Evolutionary conservation across 2,329 filamentous ascomycete species (phyloP).

Genomic region (Talaromyces sp.): DNA sequence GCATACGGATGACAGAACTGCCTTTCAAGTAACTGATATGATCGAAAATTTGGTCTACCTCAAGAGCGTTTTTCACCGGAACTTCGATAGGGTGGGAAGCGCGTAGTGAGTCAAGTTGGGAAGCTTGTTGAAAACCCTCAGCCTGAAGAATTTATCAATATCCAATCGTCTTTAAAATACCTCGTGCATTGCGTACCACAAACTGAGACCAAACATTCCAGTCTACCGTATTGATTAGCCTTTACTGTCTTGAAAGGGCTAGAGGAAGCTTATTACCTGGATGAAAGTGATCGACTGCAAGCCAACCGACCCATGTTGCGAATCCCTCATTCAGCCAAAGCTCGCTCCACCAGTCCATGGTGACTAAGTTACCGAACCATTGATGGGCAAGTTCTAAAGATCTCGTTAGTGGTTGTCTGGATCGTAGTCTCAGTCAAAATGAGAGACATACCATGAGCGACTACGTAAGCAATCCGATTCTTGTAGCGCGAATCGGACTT

Average conservation of each 20-base stretch:
- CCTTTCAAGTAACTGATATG: constrained; percentile 95
- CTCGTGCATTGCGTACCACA: constrained; percentile 61
- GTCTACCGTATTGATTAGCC: constrained; percentile 45
- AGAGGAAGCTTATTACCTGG: constrained; percentile 51
- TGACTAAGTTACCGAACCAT: constrained; percentile 93
- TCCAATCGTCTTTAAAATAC: constrained; percentile 41
- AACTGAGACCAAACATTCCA: constrained; percentile 99
- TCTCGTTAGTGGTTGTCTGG: constrained; percentile 8
- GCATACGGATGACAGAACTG: constrained; percentile 93
- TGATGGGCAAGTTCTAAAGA: constrained; percentile 76
- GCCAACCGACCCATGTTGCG: constrained; percentile 97
- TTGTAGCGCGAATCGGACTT: constrained; percentile 85
- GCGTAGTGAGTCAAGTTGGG: constrained; percentile 81
- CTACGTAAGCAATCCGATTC: constrained; percentile 92
- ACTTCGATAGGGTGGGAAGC: constrained; percentile 96
- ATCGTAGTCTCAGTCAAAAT: neutral
- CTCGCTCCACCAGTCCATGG: constrained; percentile 96
- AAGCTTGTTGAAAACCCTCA: constrained; percentile 88
- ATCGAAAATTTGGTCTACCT: constrained; percentile 98
- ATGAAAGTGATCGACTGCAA: constrained; percentile 83
- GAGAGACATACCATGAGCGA: constrained; percentile 62
- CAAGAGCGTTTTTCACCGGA: constrained; percentile 83
- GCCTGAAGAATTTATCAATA: constrained; percentile 50
- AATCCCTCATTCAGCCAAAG: constrained; percentile 95
- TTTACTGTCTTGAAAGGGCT: neutral